Percentiles rank a stretch among this genome's conserved stretches.
phyloP scores from a whole-genome alignment of 1,284 basidiomycete genomes.

The Papiliotrema nemorosa region DNA sequence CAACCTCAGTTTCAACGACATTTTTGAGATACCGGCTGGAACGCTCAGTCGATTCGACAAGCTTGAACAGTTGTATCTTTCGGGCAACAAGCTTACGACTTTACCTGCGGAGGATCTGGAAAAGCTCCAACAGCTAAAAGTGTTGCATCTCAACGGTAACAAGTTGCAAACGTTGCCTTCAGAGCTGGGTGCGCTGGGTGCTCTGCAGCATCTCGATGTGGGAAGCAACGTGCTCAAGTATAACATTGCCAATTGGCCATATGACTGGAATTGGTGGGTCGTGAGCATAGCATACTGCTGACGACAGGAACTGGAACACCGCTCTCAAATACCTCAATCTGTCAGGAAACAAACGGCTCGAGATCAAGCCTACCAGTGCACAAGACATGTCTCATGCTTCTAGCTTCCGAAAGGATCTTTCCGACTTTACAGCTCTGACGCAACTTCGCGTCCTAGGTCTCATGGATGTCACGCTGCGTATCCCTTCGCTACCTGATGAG shows the following conservation, averaged over 20 bases:
- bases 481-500: constrained; percentile 82
- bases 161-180: constrained; percentile 87
- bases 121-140: constrained; percentile 62
- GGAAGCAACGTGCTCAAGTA: constrained; percentile 95
- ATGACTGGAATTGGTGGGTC: constrained; percentile 97
- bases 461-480: constrained; percentile 95
- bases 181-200: constrained; percentile 79
- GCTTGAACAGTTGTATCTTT: constrained; percentile 85
- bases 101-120: constrained; percentile 85
- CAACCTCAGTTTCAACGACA: constrained; percentile 94
- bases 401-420: constrained; percentile 55
- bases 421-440: constrained; percentile 80
- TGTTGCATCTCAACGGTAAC: constrained; percentile 91
- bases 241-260: constrained; percentile 98
- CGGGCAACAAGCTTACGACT: constrained; percentile 86
- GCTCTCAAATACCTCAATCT: constrained; percentile 86
- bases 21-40: constrained; percentile 77
- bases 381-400: constrained; percentile 49
- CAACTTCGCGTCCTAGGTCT: constrained; percentile 86
- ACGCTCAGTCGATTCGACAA: constrained; percentile 67
- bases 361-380: constrained; percentile 67
- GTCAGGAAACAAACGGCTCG: constrained; percentile 82
- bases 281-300: background rate
- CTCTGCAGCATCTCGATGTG: constrained; percentile 81
- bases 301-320: constrained; percentile 86